phyloP scores from a whole-genome alignment of 2,329 filamentous ascomycete species.

The Alternaria panax region DNA sequence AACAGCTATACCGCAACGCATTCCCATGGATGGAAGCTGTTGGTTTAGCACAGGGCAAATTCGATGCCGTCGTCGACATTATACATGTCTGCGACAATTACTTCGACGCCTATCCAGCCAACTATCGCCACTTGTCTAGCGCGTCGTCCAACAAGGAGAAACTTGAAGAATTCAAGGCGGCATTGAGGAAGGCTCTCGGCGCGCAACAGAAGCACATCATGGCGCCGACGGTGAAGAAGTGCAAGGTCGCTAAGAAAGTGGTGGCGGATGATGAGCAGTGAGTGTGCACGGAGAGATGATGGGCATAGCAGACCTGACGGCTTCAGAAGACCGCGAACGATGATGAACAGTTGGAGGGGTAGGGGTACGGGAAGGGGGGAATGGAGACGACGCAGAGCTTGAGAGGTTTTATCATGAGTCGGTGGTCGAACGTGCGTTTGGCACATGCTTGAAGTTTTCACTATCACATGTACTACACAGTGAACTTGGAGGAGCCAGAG shows the following conservation, averaged over 20 bases:
- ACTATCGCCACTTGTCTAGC: not conserved
- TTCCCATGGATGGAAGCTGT: conserved; percentile 49
- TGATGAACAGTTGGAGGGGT: not conserved
- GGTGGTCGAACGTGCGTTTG: not conserved
- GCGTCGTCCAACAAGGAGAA: not conserved
- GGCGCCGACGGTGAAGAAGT: conserved; percentile 7
- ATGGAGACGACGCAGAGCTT: not conserved
- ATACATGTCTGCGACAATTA: conserved; percentile 17
- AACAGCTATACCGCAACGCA: conserved; percentile 46
- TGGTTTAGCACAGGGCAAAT: conserved; percentile 32
- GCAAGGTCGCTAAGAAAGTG: not conserved
- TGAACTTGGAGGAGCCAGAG: not conserved
- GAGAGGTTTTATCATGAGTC: not conserved
- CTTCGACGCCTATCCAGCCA: not conserved
- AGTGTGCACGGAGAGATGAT: not conserved
- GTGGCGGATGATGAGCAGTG: conserved; percentile 9
- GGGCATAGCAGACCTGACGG: not conserved
- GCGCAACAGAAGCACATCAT: conserved; percentile 29
- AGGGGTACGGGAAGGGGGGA: not conserved
- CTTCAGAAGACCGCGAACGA: not conserved
- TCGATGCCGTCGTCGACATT: conserved; percentile 41
- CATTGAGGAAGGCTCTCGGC: conserved; percentile 29
- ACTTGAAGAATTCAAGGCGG: conserved; percentile 20
- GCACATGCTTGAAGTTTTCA: not conserved
- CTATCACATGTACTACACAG: not conserved